Conservation (phyloP, 169 alveolate genomes). For the Plasmodium fragile region DNA sequence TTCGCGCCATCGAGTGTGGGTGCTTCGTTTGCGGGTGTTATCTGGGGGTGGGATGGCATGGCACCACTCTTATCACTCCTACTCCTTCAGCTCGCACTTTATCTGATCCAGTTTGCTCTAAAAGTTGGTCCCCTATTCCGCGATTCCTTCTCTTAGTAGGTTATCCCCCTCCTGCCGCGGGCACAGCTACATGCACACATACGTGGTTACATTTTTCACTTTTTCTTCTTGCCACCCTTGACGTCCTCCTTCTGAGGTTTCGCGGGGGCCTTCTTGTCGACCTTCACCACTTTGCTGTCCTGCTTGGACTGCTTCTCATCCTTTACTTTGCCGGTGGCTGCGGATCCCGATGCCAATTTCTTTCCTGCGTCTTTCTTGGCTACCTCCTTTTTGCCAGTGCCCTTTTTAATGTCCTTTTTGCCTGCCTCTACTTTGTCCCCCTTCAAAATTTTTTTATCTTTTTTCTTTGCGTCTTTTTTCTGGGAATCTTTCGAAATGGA, state of each 20-base stretch:
- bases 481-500: conserved; percentile 9
- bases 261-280: conserved; percentile 24
- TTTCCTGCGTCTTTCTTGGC: conserved; percentile 4
- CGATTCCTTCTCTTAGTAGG: background rate
- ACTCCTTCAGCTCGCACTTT: background rate
- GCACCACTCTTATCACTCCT: background rate
- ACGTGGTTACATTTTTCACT: background rate
- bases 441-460: conserved; percentile 11
- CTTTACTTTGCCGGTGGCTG: background rate
- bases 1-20: background rate
- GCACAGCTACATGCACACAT: background rate
- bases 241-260: conserved; percentile 8
- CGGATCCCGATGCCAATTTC: background rate
- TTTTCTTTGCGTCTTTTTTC: conserved; percentile 13
- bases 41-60: background rate
- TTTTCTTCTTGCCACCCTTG: conserved; percentile 27
- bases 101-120: background rate
- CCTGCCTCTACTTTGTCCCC: conserved; percentile 8
- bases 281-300: conserved; percentile 20
- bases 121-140: background rate
- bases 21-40: background rate
- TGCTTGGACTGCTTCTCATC: background rate
- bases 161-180: background rate
- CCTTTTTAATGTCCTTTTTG: conserved; percentile 1
- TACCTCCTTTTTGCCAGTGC: background rate